Evolutionary conservation across 345 rosid species (phyloP).

Genomic region (Heritiera fomes): DNA sequence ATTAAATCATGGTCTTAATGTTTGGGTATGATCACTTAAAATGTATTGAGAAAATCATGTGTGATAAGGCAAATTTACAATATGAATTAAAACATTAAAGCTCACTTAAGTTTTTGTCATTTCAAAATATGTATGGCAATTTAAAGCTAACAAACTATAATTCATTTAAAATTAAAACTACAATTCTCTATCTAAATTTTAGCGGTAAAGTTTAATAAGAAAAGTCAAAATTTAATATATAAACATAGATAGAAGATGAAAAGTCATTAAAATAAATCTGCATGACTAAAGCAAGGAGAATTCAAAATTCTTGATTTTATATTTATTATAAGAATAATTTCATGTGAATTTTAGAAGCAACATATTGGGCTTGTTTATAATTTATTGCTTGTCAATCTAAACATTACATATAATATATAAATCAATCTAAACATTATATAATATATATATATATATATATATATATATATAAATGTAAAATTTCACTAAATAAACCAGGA

Average conservation of each 20-base stretch:
- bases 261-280: neutral
- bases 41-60: too few relatives aligned
- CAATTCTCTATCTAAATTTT: neutral
- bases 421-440: neutral
- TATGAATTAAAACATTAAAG: too few relatives aligned
- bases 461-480: neutral
- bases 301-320: neutral
- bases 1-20: too few relatives aligned
- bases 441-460: too few relatives aligned
- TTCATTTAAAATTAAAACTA: neutral
- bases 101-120: too few relatives aligned
- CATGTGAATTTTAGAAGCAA: neutral
- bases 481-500: slow-evolving; percentile 16
- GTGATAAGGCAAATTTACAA: too few relatives aligned
- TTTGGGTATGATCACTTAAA: too few relatives aligned
- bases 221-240: too few relatives aligned
- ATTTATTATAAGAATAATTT: neutral
- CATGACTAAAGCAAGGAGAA: neutral
- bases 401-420: neutral
- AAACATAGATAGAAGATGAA: too few relatives aligned
- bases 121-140: too few relatives aligned
- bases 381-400: neutral
- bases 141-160: too few relatives aligned
- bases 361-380: neutral
- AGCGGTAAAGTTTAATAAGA: too few relatives aligned